These are phyloP conservation scores for Cordyceps sp. DNA, from an alignment of 2,329 filamentous ascomycete species.

Conservation along the genomic window DNA sequence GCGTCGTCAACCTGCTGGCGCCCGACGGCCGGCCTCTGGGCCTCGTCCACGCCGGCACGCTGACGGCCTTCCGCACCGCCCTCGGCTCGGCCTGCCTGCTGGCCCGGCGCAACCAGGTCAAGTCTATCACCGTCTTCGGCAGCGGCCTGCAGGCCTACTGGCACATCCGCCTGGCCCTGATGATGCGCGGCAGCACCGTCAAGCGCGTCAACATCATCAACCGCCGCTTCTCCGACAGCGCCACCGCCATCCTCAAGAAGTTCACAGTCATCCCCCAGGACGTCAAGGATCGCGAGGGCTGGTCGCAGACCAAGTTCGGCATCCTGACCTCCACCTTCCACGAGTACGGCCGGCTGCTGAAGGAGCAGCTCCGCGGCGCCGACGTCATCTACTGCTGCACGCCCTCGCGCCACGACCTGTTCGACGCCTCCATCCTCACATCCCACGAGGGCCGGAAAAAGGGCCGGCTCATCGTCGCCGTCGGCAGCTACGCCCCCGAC, in stretches of 20 bases:
- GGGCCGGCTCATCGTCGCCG: conserved; percentile 53
- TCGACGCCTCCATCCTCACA: conserved; percentile 57
- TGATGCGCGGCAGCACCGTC: conserved; percentile 54
- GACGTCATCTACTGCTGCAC: conserved; percentile 86
- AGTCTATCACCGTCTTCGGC: conserved; percentile 71
- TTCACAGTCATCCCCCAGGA: conserved; percentile 25
- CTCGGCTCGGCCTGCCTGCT: conserved; percentile 54
- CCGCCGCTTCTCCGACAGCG: conserved; percentile 46
- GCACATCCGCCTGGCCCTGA: conserved; percentile 73
- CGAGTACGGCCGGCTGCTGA: conserved; percentile 48
- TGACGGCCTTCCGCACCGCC: conserved; percentile 70
- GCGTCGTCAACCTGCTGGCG: conserved; percentile 53
- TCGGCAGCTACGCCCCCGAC: conserved; percentile 50
- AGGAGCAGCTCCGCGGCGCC: conserved; percentile 52
- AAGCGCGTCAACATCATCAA: conserved; percentile 74
- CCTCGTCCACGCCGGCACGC: conserved; percentile 53
- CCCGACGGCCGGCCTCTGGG: conserved; percentile 45
- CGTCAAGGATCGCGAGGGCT: conserved; percentile 41
- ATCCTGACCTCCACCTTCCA: conserved; percentile 53
- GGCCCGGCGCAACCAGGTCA: conserved; percentile 47
- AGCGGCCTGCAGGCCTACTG: conserved; percentile 85
- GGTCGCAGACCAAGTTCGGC: conserved; percentile 49
- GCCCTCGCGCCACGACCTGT: conserved; percentile 56
- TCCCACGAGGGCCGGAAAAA: conserved; percentile 52
- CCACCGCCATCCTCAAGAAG: conserved; percentile 30